Base-by-base conservation (phyloP, 192 early-diverging fungal genomes). In the Coemansia sp. region DNA sequence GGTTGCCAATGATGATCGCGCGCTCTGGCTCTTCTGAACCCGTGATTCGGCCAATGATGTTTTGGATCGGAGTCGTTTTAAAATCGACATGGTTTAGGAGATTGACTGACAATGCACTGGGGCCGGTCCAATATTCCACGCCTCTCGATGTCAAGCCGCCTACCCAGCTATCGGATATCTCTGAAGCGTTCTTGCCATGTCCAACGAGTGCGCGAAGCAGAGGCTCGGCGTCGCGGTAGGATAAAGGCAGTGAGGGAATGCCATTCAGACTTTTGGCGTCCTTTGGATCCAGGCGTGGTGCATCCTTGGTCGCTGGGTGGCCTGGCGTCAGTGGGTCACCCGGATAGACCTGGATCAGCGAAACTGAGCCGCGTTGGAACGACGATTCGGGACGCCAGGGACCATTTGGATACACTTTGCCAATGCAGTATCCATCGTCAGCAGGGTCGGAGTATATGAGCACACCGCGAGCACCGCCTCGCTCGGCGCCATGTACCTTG, bases 321-420 rank as follows among this genome's bases (percentile, higher is more conserved):
- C 87, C 88, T 0, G 90, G 90, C 2, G 90, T 91, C 40, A 90
- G 72, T 13, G 90, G 89, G 54, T 90, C 90, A 12, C 89, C 89
- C 1, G 87, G 77, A 36, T 85, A 85, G 6, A 80, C 36, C 5
- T 78, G 55, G 13, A 86, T 52, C 10, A 79, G 81, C 67, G 79
- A 73, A 1, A 88, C 89, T 3, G 86, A 84, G 24, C 88, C 90
- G 16, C 87, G 79, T 65, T 88, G 86, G 22, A 89, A 72, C 16
- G 84, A 86, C 10, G 87, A 80, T 44, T 80, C 68, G 36, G 88
- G 79, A 10, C 90, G 82, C 88, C 86, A 89, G 16, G 89, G 88
- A 0, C 88, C 89, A 1, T 80, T 74, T 1, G 88, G 89, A 63
- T 91, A 91, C 9, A 83, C 76, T 1, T 71, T 63, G 27, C 86